phyloP scores from a whole-genome alignment of 164 flowering plant genomes.

The Chloranthus sessilifolius region DNA sequence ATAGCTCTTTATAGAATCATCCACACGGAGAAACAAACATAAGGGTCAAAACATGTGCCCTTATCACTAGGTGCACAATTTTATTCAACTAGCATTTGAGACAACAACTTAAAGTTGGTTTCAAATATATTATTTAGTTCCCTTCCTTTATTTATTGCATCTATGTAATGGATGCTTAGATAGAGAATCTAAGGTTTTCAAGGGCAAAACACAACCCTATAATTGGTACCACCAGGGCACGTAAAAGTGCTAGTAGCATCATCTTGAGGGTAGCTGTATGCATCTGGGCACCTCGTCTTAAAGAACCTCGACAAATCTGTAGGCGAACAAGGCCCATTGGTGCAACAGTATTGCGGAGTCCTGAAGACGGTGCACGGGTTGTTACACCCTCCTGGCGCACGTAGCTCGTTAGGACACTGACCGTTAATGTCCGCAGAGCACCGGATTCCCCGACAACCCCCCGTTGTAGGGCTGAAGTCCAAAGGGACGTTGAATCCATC shows the following conservation, averaged over 20 bases:
- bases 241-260: conserved; percentile 23
- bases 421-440: conserved; percentile 21
- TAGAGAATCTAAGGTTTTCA: too few relatives aligned
- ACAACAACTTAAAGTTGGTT: too few relatives aligned
- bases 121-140: too few relatives aligned
- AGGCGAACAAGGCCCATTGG: conserved; percentile 11
- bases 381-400: conserved; percentile 24
- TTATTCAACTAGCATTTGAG: too few relatives aligned
- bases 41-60: too few relatives aligned
- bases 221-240: conserved; percentile 20
- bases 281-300: conserved; percentile 25
- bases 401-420: conserved; percentile 19
- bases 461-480: conserved; percentile 19
- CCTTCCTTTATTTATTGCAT: too few relatives aligned
- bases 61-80: too few relatives aligned
- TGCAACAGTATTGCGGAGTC: conserved; percentile 23
- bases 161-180: too few relatives aligned
- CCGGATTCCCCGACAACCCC: neutral
- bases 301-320: conserved; percentile 17
- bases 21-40: too few relatives aligned
- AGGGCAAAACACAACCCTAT: conserved; percentile 35
- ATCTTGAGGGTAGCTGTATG: conserved; percentile 29
- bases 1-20: too few relatives aligned
- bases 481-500: conserved; percentile 36
- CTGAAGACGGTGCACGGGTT: conserved; percentile 23